Base-by-base conservation (phyloP, 768 basidiomycete genomes). In the Mycena olivaceomarginata region DNA sequence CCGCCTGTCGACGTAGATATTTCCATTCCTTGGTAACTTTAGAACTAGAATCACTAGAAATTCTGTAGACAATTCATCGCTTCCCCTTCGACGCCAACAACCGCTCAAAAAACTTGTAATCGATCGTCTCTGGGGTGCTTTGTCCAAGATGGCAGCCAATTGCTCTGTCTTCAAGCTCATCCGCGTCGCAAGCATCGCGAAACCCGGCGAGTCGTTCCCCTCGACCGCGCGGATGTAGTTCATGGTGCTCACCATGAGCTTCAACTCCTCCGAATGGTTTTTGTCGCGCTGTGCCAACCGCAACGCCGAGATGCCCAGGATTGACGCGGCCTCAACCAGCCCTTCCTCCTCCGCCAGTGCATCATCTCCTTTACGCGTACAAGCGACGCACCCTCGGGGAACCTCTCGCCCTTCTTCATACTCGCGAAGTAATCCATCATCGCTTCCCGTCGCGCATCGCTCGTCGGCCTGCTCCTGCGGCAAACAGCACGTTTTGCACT, bases 281-380 rank as follows among this genome's bases (percentile, higher is more conserved):
- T 43, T 25, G 12, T 70, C 64, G 15, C 63, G 65, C n/a, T 39
- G 70, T 5, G 75, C 78, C 15, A 79, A 20, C 4, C 78, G 75
- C 51, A 76, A 5, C 18, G 51, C 78, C 8, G 78, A 79, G 16
- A 79, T 31, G 10, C 31, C 56, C 22, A 79, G 63, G 25, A 76
- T 62, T 12, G 67, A 73, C 45, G 68, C 67, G 7, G 43, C 74
- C 67, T 78, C 74, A 13, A 73, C 67, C 15, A 78, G 77, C 37
- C 75, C 74, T 31, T 79, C 78, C 57, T 69, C 71, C 37, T 76
- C 71, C 18, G 78, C 78, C 67, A 64, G 20, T 8, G 8, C 1
- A 76, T 60, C 39, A 79, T 15, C 67, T 73, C 46, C 51, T 76
- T 70, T 57, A 70, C 71, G 2, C 39, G 56, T 22, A 22, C 63